Conservation (phyloP, 164 flowering plant species). For the Cinnamomum micranthum region DNA sequence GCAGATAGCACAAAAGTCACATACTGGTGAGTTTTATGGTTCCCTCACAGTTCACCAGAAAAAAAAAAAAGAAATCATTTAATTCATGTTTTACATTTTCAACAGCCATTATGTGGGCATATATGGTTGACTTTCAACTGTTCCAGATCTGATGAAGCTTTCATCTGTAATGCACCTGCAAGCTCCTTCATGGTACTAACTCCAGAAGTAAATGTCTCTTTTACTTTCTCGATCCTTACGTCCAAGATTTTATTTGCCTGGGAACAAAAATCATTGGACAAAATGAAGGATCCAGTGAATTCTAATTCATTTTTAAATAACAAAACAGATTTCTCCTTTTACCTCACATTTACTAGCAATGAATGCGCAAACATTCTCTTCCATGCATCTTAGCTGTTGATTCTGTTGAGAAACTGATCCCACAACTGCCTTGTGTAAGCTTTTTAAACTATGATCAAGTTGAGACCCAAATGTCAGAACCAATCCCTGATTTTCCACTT, state of each 20-base stretch:
- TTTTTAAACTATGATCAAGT: slow-evolving; percentile 64
- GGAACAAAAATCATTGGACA: background rate
- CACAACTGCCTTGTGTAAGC: slow-evolving; percentile 49
- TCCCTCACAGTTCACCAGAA: background rate
- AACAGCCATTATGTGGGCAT: slow-evolving; percentile 35
- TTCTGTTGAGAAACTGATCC: slow-evolving; percentile 75
- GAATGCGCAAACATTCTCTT: slow-evolving; percentile 53
- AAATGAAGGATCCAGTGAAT: background rate
- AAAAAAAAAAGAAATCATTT: background rate
- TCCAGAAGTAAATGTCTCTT: slow-evolving; percentile 47
- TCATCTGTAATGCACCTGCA: slow-evolving; percentile 34
- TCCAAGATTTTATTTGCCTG: slow-evolving; percentile 61
- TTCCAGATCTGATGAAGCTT: slow-evolving; percentile 51
- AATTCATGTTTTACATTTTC: slow-evolving; percentile 50
- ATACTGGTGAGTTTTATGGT: background rate
- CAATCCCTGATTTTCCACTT: slow-evolving; percentile 57
- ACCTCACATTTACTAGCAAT: slow-evolving; percentile 76
- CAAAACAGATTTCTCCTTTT: slow-evolving; percentile 17
- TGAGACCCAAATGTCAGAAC: slow-evolving; percentile 62
- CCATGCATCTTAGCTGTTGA: slow-evolving; percentile 65
- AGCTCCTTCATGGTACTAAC: slow-evolving; percentile 45
- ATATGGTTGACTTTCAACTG: slow-evolving; percentile 41
- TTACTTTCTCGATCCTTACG: slow-evolving; percentile 46
- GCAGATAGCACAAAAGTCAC: slow-evolving; percentile 15
- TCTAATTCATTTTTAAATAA: no score